Evolutionary conservation across 2,329 filamentous ascomycete genomes (phyloP), one percentile per base, ranked within the genome.

Genomic region (Sodiomyces alkalinus): DNA sequence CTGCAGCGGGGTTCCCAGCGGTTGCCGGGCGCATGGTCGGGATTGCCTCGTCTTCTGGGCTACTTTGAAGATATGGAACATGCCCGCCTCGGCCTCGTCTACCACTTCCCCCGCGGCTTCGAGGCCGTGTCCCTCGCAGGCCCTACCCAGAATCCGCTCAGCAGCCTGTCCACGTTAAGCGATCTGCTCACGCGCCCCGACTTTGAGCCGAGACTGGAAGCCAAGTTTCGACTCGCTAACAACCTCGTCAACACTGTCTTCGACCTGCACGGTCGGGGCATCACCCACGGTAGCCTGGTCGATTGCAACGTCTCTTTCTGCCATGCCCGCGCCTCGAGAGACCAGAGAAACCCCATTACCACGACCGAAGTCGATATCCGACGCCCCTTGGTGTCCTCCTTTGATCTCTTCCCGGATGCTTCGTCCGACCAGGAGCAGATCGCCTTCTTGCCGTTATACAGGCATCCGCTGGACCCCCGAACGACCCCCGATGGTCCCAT

Each of bases 51-150:
- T 14, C 53, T 78, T 24, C 51, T 77, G 9, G 73, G 69, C 3
- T 86, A 82, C 43, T 83, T 82, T 41, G 79, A 86, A 45, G 80
- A 86, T 41, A 62, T 77, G 29, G 65, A 70, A 12, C 60, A 69
- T 29, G 74, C 80, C 1, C 65, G 80, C 7, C 68, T 83, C 30
- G 80, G 80, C 5, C 58, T 87, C 8, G 65, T 87, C 8, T 87
- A 82, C 41, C 74, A 79, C 27, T 68, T 86, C 17, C 80, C 80
- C 2, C 61, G 67, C 1, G 59, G 64, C 7, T 77, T 80, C 50
- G 64, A 68, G 36, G 57, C 70, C 7, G 58, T 72, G 7, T 62
- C 62, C 4, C 62, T 67, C 21, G 63, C 68, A 31, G 52, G 55
- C 15, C 49, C 61, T 7, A 64, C 62, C 1, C 58, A 63, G 28